These are phyloP conservation scores for Curvularia eragrostidis DNA, from an alignment of 2,329 filamentous ascomycete species.

Conservation along the genomic window DNA sequence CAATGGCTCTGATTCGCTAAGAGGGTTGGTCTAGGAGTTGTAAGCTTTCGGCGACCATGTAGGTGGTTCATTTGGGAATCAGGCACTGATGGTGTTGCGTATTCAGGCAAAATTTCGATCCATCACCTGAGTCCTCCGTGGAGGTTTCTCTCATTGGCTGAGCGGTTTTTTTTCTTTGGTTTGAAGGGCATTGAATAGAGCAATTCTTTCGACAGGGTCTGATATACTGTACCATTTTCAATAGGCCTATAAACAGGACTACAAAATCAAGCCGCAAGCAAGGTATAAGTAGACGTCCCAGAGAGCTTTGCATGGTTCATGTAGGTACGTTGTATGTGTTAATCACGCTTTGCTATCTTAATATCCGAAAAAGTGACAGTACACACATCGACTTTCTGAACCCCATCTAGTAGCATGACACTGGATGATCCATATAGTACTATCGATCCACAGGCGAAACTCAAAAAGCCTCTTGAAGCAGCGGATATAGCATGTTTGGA, in stretches of 20 bases:
- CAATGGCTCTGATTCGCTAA: background rate
- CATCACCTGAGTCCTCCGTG: background rate
- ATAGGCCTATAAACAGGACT: background rate
- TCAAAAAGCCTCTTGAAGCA: background rate
- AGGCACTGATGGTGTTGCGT: background rate
- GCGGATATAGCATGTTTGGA: background rate
- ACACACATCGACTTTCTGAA: no score
- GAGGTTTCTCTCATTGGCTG: background rate
- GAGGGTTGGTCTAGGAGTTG: background rate
- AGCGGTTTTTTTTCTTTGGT: background rate
- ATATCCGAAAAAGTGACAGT: no score
- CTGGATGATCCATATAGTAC: background rate
- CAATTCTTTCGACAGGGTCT: background rate
- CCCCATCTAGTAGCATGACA: no score
- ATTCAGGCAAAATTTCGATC: background rate
- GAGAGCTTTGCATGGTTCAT: background rate
- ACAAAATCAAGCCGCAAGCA: background rate
- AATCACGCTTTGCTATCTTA: no score
- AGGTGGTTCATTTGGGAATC: background rate
- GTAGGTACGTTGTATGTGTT: no score
- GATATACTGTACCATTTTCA: background rate
- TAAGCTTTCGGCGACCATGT: background rate
- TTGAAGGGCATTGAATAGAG: background rate
- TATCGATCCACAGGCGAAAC: background rate
- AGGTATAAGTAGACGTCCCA: background rate